A percentile compares a stretch with the other conserved stretches of the same genome.
Conservation (phyloP, 805 yeast genomes). For the Lipomyces oligophaga region DNA sequence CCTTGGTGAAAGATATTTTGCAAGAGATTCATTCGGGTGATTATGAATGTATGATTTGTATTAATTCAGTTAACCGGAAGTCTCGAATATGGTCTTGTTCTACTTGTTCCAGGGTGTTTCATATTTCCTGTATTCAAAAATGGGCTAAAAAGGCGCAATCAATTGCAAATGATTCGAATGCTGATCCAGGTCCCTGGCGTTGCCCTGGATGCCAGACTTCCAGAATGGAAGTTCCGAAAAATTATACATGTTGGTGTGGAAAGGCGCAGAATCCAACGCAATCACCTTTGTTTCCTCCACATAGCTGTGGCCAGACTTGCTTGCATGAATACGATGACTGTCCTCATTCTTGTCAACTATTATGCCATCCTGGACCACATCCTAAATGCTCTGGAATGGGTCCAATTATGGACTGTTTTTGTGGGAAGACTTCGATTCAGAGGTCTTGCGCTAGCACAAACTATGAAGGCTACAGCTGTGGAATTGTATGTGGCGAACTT, state of each 20-base stretch:
- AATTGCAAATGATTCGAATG: constrained; percentile 6
- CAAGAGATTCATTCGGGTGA: constrained; percentile 21
- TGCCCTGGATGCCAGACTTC: constrained; percentile 77
- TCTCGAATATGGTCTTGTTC: constrained; percentile 76
- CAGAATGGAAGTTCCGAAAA: constrained; percentile 47
- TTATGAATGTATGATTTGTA: constrained; percentile 79
- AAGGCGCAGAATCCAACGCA: constrained; percentile 59
- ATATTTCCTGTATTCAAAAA: constrained; percentile 73
- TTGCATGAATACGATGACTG: constrained; percentile 50
- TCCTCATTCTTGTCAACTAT: constrained; percentile 67
- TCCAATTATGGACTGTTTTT: constrained; percentile 62
- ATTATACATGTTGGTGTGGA: constrained; percentile 85
- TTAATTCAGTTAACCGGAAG: constrained; percentile 66
- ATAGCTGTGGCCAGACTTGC: constrained; percentile 87
- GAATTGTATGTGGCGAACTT: constrained; percentile 53
- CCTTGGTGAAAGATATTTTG: constrained; percentile 17
- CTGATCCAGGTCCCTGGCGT: constrained; percentile 54
- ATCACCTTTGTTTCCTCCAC: constrained; percentile 55
- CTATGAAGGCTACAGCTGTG: constrained; percentile 69
- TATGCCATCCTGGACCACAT: constrained; percentile 90
- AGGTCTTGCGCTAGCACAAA: constrained; percentile 72
- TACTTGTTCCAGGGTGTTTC: constrained; percentile 77
- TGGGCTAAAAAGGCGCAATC: constrained; percentile 77
- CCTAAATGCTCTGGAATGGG: constrained; percentile 76
- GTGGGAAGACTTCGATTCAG: constrained; percentile 67